A percentile compares a stretch with the other conserved stretches of the same genome.
These are phyloP conservation scores for Cladophialophora yegresii DNA, from an alignment of 2,329 filamentous ascomycete genomes.

Conservation along the genomic window DNA sequence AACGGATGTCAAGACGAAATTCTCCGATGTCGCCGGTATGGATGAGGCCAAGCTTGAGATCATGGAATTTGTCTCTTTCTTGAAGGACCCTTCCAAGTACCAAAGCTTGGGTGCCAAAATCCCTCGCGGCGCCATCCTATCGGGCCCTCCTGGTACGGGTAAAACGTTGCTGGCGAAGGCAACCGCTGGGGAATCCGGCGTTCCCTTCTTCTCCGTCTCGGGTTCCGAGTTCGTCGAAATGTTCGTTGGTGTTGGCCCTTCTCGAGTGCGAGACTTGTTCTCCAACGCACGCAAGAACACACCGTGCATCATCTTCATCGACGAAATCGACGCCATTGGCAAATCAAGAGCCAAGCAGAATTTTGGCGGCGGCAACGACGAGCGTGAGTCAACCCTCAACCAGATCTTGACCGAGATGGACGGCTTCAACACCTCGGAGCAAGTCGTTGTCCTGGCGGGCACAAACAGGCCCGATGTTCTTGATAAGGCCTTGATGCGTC, in stretches of 20 bases:
- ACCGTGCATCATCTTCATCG: constrained; percentile 98
- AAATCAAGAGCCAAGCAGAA: constrained; percentile 81
- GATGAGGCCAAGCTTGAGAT: constrained; percentile 98
- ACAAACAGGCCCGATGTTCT: constrained; percentile 94
- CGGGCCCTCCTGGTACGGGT: constrained; percentile 96
- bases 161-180: constrained; percentile 97
- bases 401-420: constrained; percentile 99
- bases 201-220: constrained; percentile 97
- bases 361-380: constrained; percentile 89
- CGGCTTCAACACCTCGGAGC: constrained; percentile 94
- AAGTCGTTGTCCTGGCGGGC: constrained; percentile 94
- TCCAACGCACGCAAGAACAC: constrained; percentile 92
- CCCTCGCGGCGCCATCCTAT: constrained; percentile 91
- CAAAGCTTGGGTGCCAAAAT: constrained; percentile 96
- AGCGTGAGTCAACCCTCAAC: constrained; percentile 93
- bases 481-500: constrained; percentile 93
- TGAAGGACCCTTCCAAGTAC: constrained; percentile 90
- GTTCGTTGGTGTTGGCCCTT: constrained; percentile 98
- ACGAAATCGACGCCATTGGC: constrained; percentile 98
- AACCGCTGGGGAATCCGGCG: constrained; percentile 92
- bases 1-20: constrained; percentile 94
- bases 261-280: constrained; percentile 91
- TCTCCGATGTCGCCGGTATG: constrained; percentile 94
- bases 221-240: constrained; percentile 99
- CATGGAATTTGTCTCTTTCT: constrained; percentile 98